Conservation (phyloP, 495 filamentous ascomycete genomes). For the Chaetomium tenue region DNA sequence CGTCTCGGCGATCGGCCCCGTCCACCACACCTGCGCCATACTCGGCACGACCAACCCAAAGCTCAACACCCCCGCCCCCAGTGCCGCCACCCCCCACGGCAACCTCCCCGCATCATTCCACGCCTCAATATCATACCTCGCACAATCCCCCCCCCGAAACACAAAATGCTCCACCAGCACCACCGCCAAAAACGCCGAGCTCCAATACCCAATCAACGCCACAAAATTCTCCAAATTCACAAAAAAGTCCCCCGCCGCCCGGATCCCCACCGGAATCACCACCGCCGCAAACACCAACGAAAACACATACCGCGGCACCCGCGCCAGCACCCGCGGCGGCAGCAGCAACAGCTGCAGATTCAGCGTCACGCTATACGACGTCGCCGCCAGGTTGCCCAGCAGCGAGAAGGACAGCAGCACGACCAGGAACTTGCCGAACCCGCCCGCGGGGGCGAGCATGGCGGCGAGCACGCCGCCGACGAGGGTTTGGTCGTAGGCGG, state of each 20-base stretch:
- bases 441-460: constrained; percentile 51
- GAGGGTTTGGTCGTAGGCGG: constrained; percentile 46
- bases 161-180: constrained; percentile 51
- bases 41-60: constrained; percentile 52
- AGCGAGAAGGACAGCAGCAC: constrained; percentile 53
- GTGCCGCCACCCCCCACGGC: constrained; percentile 50
- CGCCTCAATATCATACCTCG: constrained; percentile 44
- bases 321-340: constrained; percentile 33
- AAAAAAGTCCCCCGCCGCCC: constrained; percentile 52
- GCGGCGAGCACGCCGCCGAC: constrained; percentile 56
- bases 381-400: constrained; percentile 52
- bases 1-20: constrained; percentile 52
- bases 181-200: constrained; percentile 52
- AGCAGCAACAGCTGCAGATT: constrained; percentile 57
- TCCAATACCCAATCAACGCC: constrained; percentile 57
- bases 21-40: constrained; percentile 58
- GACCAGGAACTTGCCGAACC: constrained; percentile 57
- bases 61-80: constrained; percentile 39
- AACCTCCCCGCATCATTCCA: constrained; percentile 49
- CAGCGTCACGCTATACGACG: constrained; percentile 53
- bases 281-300: constrained; percentile 50
- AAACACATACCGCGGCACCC: constrained; percentile 54
- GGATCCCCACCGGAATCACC: constrained; percentile 53
- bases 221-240: constrained; percentile 54
- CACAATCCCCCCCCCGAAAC: constrained; percentile 40